phyloP scores from a whole-genome alignment of 2,329 filamentous ascomycete species.

The Apiospora rasikravindrae region DNA sequence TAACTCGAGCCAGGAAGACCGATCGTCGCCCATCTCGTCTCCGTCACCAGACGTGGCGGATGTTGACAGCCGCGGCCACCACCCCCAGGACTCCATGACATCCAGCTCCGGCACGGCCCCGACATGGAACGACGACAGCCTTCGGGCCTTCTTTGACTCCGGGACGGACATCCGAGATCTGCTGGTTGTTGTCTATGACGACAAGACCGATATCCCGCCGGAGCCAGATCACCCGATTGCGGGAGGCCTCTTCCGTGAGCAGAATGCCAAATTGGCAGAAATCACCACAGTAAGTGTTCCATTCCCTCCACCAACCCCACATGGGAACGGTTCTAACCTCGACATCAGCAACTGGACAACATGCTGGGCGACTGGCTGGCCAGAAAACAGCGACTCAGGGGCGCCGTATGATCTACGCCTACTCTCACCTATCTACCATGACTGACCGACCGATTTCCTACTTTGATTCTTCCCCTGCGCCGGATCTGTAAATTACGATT shows the following conservation, averaged over 20 bases:
- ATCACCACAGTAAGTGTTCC: slow-evolving; percentile 71
- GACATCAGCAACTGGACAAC: slow-evolving; percentile 74
- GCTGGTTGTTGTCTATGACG: slow-evolving; percentile 83
- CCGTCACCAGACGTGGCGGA: slow-evolving; percentile 67
- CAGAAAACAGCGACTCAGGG: slow-evolving; percentile 67
- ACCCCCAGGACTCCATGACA: slow-evolving; percentile 53
- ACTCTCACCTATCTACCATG: background rate
- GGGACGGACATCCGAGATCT: slow-evolving; percentile 88
- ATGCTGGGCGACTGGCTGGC: slow-evolving; percentile 85
- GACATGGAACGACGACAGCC: slow-evolving; percentile 84
- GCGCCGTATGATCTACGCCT: slow-evolving; percentile 34
- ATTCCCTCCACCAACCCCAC: background rate
- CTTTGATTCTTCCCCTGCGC: background rate
- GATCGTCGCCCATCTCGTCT: slow-evolving; percentile 66
- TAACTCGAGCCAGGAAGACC: slow-evolving; percentile 72
- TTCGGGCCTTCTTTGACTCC: slow-evolving; percentile 90
- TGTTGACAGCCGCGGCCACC: slow-evolving; percentile 49
- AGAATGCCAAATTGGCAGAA: slow-evolving; percentile 83
- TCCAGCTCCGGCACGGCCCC: slow-evolving; percentile 63
- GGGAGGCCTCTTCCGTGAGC: slow-evolving; percentile 80
- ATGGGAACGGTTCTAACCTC: slow-evolving; percentile 21
- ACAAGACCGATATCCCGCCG: slow-evolving; percentile 82
- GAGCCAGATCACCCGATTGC: slow-evolving; percentile 87
- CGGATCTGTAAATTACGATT: background rate
- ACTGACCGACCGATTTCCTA: background rate